phyloP scores from a whole-genome alignment of 805 yeast genomes.

The Saturnispora quitensis region DNA sequence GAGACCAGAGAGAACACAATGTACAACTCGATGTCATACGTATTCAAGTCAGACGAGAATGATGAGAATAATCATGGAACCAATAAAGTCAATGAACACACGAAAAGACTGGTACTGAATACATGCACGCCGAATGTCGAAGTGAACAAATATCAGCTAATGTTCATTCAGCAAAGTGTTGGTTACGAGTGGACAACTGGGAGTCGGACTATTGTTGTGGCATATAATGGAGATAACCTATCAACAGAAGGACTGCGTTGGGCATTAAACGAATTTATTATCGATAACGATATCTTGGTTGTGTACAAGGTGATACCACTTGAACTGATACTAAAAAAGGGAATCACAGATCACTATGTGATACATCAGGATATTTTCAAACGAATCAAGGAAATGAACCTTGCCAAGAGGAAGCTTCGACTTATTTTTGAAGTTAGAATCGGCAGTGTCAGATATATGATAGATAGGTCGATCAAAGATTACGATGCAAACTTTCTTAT shows the following conservation, averaged over 20 bases:
- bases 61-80: background rate
- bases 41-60: slow-evolving; percentile 6
- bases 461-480: slow-evolving; percentile 33
- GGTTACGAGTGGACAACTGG: slow-evolving; percentile 23
- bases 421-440: slow-evolving; percentile 35
- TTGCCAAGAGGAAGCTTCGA: slow-evolving; percentile 30
- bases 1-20: slow-evolving; percentile 25
- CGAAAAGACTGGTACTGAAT: slow-evolving; percentile 33
- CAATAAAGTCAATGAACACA: background rate
- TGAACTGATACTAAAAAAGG: slow-evolving; percentile 17
- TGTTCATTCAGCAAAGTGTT: slow-evolving; percentile 31
- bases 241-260: slow-evolving; percentile 37
- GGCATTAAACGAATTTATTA: slow-evolving; percentile 35
- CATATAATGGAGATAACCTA: slow-evolving; percentile 32
- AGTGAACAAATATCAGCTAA: slow-evolving; percentile 26
- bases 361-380: slow-evolving; percentile 29
- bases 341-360: slow-evolving; percentile 23
- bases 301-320: slow-evolving; percentile 35
- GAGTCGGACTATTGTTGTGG: slow-evolving; percentile 36
- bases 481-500: slow-evolving; percentile 38
- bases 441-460: slow-evolving; percentile 34
- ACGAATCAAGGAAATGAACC: slow-evolving; percentile 27
- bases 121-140: slow-evolving; percentile 30
- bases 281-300: slow-evolving; percentile 39
- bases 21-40: slow-evolving; percentile 23